Evolutionary conservation across 768 basidiomycete genomes (phyloP), one percentile per base, ranked within the genome.

Genomic region (Podaxis mareebaensis): DNA sequence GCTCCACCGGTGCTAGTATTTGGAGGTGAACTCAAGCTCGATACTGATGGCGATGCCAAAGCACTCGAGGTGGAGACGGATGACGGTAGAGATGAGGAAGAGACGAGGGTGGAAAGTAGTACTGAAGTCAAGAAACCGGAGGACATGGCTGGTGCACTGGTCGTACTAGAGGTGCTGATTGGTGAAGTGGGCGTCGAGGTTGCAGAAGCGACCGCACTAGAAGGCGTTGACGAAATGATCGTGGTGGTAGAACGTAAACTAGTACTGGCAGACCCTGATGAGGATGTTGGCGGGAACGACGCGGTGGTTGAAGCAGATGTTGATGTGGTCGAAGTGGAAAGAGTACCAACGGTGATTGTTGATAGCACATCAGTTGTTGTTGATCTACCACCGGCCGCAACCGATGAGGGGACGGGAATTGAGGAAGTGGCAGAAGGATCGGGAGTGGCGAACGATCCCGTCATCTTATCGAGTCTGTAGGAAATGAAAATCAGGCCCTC

Each of bases 391-490:
- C 33, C 10, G 17, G 17, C 33, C 0, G 79, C 68, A 53, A 84
- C 72, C 2, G 83, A 75, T 6, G 76, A 68, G 7, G 79, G 78
- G 4, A 79, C 72, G 39, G 83, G 69, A 24, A 81, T 76, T 28
- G 76, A 53, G 22, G 81, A 76, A 49, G 82, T 85, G 36, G 84
- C 81, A 51, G 81, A 77, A 1, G 83, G 71, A 36, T 85, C 71
- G 17, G 85, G 83, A 1, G 76, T 72, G 26, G 75, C 69, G 68
- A 86, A 84, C 28, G 84, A 83, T 54, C 89, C 90, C 12, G 76
- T 77, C 89, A 91, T 89, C 42, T 78, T 77, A 40, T 77, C 72
- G 28, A 91, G 75, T 3, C 86, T 90, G 66, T 11, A 24, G 24
- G 61, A n/a, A 53, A 51, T 55, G 36, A 42, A n/a, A 51, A 57